Evolutionary conservation across 164 flowering plant genomes (phyloP).

Genomic region (Euptelea pleiosperma): DNA sequence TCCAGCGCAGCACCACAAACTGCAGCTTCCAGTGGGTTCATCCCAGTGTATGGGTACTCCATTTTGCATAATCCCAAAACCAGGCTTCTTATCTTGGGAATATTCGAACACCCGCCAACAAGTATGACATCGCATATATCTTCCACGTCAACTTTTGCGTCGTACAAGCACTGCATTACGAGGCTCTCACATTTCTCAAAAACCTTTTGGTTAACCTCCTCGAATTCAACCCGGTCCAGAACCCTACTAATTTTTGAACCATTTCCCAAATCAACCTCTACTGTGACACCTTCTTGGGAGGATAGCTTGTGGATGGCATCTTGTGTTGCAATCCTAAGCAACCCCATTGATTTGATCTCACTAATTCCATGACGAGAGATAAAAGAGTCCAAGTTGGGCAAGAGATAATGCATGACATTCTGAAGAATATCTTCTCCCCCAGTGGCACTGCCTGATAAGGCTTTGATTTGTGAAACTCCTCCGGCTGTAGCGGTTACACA

Average conservation of each 20-base stretch:
- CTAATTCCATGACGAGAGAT: constrained; percentile 44
- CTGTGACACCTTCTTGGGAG: constrained; percentile 36
- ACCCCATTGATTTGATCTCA: constrained; percentile 59
- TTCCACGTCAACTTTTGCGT: constrained; percentile 56
- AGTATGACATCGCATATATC: constrained; percentile 72
- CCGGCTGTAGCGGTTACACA: constrained; percentile 85
- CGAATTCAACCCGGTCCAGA: constrained; percentile 55
- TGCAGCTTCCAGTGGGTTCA: constrained; percentile 74
- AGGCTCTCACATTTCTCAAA: constrained; percentile 65
- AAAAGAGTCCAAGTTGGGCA: constrained; percentile 49
- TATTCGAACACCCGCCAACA: constrained; percentile 87
- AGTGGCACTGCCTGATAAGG: constrained; percentile 59
- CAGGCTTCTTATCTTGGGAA: constrained; percentile 59
- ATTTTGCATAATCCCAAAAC: constrained; percentile 48
- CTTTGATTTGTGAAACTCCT: constrained; percentile 89
- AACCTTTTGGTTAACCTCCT: constrained; percentile 50
- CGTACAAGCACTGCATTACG: constrained; percentile 54
- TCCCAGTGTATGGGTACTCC: constrained; percentile 43
- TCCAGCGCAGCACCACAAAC: constrained; percentile 90
- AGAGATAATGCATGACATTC: constrained; percentile 62
- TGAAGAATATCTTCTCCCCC: constrained; percentile 91
- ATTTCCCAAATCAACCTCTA: constrained; percentile 67
- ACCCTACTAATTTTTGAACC: constrained; percentile 45
- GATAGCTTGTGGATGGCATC: constrained; percentile 83
- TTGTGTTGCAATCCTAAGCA: constrained; percentile 73